Base-by-base conservation (phyloP, 1,284 basidiomycete species). In the Puccinia triticina region DNA sequence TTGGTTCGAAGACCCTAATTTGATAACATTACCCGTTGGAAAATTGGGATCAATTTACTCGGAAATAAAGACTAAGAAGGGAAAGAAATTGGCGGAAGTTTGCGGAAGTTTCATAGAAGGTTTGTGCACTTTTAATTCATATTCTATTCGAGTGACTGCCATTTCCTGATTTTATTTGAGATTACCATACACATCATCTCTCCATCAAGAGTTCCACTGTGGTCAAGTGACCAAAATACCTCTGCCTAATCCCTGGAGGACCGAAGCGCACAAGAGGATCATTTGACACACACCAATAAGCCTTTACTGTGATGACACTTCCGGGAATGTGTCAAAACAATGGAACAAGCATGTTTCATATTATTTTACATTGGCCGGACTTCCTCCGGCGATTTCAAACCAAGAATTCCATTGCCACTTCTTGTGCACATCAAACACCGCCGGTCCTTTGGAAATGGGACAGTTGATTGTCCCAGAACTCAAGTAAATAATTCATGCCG, bases 181-280 rank as follows among this genome's bases (percentile, higher is more conserved):
- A 14, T 67, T 37, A 11, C 7, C 40, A 40, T 67, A 40, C 40
- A 14, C 40, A 67, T 4, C n/a, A n/a, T n/a, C n/a, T n/a, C n/a
- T 10, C 57, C 26, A 26, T n/a, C 7, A n/a, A 67, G 64, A 67
- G 40, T 67, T 18, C 34, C 16, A 67, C 23, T 3, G n/a, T 40
- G 8, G 37, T 10, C 7, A 10, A 11, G 34, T 46, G 4, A 67
- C 14, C 10, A 40, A 4, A 29, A 67, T 40, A 29, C 11, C 2
- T 5, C 23, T 67, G 16, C 34, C 64, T 7, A 67, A 67, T 46
- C 34, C 64, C n/a, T 67, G 64, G 64, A 37, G 64, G 64, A 67
- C 64, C 8, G 40, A 67, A 40, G 64, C 64, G 10, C 7, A 18
- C 29, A n/a, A n/a, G n/a, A n/a, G n/a, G n/a, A n/a, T n/a, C n/a